Evolutionary conservation across 2,329 filamentous ascomycete genomes (phyloP).

Genomic region (Fusarium pseudoanthophilum): DNA sequence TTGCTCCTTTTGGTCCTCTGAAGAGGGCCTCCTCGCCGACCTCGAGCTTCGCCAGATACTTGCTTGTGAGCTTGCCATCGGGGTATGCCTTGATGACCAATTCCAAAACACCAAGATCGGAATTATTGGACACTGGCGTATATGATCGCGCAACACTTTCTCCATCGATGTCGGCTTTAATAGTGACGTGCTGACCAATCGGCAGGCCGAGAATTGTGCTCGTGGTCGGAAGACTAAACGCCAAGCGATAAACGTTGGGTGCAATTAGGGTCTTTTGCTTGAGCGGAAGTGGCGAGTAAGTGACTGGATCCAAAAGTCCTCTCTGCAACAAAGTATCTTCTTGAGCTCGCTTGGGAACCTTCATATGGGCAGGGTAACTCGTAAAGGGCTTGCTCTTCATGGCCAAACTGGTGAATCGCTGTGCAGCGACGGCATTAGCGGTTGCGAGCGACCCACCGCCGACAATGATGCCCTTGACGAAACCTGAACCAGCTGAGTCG

Average conservation of each 20-base stretch:
- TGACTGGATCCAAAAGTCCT: neutral
- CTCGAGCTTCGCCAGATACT: slow-evolving; percentile 58
- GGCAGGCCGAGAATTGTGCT: slow-evolving; percentile 62
- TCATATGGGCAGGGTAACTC: slow-evolving; percentile 47
- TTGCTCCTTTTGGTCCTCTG: slow-evolving; percentile 67
- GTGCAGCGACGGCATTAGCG: slow-evolving; percentile 43
- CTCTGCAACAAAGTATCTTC: slow-evolving; percentile 1
- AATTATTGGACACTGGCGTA: slow-evolving; percentile 63
- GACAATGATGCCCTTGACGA: slow-evolving; percentile 21
- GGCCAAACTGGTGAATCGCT: slow-evolving; percentile 45
- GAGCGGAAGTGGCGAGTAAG: neutral
- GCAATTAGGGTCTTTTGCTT: neutral
- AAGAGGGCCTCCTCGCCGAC: slow-evolving; percentile 62
- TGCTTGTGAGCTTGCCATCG: slow-evolving; percentile 59
- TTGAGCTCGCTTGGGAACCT: slow-evolving; percentile 45
- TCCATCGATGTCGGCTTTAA: slow-evolving; percentile 59
- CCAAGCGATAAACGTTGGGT: slow-evolving; percentile 57
- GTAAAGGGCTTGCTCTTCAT: slow-evolving; percentile 33
- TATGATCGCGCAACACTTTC: slow-evolving; percentile 62
- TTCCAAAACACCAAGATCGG: slow-evolving; percentile 60
- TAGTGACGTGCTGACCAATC: slow-evolving; percentile 66
- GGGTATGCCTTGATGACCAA: slow-evolving; percentile 63
- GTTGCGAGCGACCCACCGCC: slow-evolving; percentile 33
- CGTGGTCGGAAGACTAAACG: slow-evolving; percentile 58
- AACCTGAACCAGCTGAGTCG: slow-evolving; percentile 4